Conservation (phyloP, 306 rosid genomes). For the Parietaria judaica region DNA sequence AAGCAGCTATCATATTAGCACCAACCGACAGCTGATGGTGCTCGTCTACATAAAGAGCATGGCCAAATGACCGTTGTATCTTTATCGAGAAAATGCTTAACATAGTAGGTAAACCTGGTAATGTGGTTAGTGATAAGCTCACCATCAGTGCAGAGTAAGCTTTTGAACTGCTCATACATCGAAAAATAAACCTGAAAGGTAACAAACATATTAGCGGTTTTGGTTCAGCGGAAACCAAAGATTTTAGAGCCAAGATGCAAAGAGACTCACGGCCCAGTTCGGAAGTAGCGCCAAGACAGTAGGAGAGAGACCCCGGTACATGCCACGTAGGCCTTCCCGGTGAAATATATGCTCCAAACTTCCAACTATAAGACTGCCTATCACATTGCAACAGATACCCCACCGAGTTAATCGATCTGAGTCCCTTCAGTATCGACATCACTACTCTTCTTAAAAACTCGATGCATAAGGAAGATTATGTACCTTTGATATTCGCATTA, state of each 20-base stretch:
- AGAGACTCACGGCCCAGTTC: conserved; percentile 79
- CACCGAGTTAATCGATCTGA: neutral
- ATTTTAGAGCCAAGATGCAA: neutral
- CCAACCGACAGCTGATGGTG: conserved; percentile 65
- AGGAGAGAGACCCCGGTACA: conserved; percentile 88
- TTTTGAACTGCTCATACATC: conserved; percentile 59
- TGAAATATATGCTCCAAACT: conserved; percentile 66
- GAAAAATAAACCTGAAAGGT: conserved; percentile 58
- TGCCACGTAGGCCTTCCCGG: conserved; percentile 83
- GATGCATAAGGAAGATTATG: neutral
- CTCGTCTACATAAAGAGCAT: conserved; percentile 43
- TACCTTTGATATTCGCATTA: conserved; percentile 41
- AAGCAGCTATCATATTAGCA: conserved; percentile 77
- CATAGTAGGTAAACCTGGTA: conserved; percentile 4
- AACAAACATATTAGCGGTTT: neutral
- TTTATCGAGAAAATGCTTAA: neutral
- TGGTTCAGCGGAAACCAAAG: neutral
- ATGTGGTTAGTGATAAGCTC: conserved; percentile 24
- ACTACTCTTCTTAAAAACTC: neutral
- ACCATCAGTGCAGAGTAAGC: conserved; percentile 51
- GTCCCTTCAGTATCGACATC: neutral
- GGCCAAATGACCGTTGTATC: conserved; percentile 9
- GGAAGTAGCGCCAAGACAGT: conserved; percentile 83
- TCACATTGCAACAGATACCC: neutral
- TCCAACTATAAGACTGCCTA: conserved; percentile 68